phyloP scores from a whole-genome alignment of 1,284 basidiomycete species.

The Trichosporon asahii region DNA sequence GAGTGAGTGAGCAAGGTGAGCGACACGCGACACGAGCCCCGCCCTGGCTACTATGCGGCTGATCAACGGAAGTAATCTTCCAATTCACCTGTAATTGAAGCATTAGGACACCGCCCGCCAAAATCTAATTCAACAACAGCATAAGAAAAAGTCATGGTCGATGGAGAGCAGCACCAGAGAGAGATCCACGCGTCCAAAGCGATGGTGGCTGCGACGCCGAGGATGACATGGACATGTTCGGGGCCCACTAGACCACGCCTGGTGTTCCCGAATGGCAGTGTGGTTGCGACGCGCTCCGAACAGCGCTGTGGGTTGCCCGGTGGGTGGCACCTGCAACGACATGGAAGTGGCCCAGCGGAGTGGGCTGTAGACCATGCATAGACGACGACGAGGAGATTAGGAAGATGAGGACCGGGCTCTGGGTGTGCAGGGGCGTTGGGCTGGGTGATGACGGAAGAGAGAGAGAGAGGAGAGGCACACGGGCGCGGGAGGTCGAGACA shows the following conservation, averaged over 20 bases:
- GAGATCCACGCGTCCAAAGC: not conserved
- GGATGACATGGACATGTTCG: not conserved
- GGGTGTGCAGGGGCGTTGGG: too few relatives aligned
- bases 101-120: not conserved
- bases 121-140: not conserved
- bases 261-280: not conserved
- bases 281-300: not conserved
- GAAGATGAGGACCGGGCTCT: too few relatives aligned
- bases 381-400: too few relatives aligned
- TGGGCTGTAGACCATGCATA: not conserved
- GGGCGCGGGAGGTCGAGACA: constrained; percentile 2
- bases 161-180: too few relatives aligned
- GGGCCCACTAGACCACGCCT: not conserved
- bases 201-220: not conserved
- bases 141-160: too few relatives aligned
- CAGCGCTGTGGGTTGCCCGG: too few relatives aligned
- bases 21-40: not conserved
- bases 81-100: not conserved
- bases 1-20: too few relatives aligned
- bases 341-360: too few relatives aligned
- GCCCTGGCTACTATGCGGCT: not conserved
- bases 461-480: not conserved
- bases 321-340: too few relatives aligned
- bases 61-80: not conserved
- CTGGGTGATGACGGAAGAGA: not conserved